Conservation (phyloP, 257 asterid genomes). For the Penstemon newberryi region DNA sequence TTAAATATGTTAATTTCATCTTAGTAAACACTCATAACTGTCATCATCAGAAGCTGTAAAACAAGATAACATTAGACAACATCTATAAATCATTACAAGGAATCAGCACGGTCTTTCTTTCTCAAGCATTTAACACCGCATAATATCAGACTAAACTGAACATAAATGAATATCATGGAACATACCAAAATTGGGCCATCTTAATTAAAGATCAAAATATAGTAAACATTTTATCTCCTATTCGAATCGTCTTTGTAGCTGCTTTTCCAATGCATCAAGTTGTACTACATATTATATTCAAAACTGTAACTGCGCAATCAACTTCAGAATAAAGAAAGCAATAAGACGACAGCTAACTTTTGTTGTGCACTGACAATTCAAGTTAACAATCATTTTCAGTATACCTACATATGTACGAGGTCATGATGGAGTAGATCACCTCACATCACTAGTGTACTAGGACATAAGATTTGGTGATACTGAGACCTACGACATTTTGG, state of each 20-base stretch:
- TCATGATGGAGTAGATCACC: too few relatives aligned
- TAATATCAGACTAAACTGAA: background rate
- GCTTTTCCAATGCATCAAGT: background rate
- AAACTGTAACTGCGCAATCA: too few relatives aligned
- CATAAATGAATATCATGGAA: background rate
- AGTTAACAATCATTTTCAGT: too few relatives aligned
- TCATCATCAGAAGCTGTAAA: slow-evolving; percentile 9
- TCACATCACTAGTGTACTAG: too few relatives aligned
- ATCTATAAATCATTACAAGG: background rate
- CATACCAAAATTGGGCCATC: background rate
- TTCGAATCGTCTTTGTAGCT: background rate
- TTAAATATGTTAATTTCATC: background rate
- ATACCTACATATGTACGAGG: too few relatives aligned
- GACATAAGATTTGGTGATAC: too few relatives aligned
- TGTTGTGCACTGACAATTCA: too few relatives aligned
- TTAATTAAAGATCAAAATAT: background rate
- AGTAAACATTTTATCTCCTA: background rate
- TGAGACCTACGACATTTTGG: too few relatives aligned
- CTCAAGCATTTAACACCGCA: background rate
- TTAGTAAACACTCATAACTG: background rate
- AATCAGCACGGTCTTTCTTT: background rate
- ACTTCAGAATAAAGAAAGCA: too few relatives aligned
- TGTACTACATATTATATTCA: background rate
- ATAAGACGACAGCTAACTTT: too few relatives aligned
- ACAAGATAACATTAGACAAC: background rate